Base-by-base conservation (phyloP, 208 protist genomes). In the Herpetomonas tarakana region DNA sequence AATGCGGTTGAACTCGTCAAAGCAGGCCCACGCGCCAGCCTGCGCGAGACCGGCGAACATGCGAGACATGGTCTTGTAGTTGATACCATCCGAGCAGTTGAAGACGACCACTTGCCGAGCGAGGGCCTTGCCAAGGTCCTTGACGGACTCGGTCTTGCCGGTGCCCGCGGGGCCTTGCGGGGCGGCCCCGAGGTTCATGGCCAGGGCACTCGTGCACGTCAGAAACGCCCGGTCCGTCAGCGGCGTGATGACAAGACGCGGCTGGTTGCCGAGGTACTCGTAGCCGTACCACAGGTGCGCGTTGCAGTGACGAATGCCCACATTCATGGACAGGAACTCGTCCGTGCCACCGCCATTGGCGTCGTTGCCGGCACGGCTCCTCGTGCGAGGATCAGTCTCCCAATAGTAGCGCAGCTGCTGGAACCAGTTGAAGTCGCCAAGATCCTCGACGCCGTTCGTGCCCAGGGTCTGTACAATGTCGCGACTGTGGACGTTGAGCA, bases 1-100 rank as follows among this genome's bases (percentile, higher is more conserved):
- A 53, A 98, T 98, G 63, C 97, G 85, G 72, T 98, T 99, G 83
- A 98, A 98, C 79, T 99, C 97, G 62, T 99, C 97, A 64, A 99
- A 98, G 76, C 96, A 98, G 21, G 94, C 94, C 94, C 93, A 99
- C 60, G 94, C 90, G 58, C 94, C 93, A 21, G 95, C 90, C 64
- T 97, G 93, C 7, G 94, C 93, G 11, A 98, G 75, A 14, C 97
- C 97, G 49, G 97, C 94, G 76, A 97, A 98, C 88, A 98, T 98
- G 63, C 94, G 91, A 38, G 92, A 96, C 91, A 98, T 96, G 26
- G 91, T 97, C 67, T 89, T 93, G 83, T 98, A 98, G 76, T 98
- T 96, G 65, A 98, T 97, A 68, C 97, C 93, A 47, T 97, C 92
- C n/a, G 91, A 97, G 76, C 97, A 98, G 76, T 98, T 98, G 84